Base-by-base conservation (phyloP, 805 yeast species). In the Sporopachydermia lactativora region DNA sequence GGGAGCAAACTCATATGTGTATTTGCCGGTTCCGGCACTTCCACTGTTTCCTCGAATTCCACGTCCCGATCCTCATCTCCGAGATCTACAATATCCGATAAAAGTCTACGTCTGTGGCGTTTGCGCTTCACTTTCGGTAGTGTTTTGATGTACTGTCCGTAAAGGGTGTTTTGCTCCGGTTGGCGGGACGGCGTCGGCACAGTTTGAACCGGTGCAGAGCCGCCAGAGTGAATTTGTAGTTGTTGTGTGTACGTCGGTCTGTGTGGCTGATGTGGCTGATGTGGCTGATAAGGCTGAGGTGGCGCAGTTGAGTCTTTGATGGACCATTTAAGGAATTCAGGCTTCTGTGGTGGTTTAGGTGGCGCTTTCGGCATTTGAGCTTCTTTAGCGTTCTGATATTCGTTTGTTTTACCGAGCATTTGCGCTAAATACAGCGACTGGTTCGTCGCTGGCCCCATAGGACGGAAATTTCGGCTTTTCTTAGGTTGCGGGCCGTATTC, bases 31-130 rank as follows among this genome's bases (percentile, higher is more conserved):
- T 8, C 8, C n/a, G 31, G n/a, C n/a, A 8, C 13, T 24, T 24
- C n/a, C 31, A n/a, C 31, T 61, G 49, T 43, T 58, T 60, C 52
- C 49, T 62, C 45, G 52, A 66, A 57, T 58, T 73, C 56, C 50
- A 63, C 19, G 46, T 49, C 49, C 53, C 65, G 52, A 58, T 65
- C 50, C 44, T 47, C 47, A 47, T 52, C 48, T 51, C 51, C 48
- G 47, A 49, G 45, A 5, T 48, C 52, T 16, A 43, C 44, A 3
- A 47, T 4, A 43, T 37, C 6, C 36, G 16, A 11, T 37, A 37
- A 8, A 34, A 38, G n/a, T 42, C 46, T 37, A 39, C 40, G 35
- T 41, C 45, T 35, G 18, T 4, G 8, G 8, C 31, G 8, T 13
- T 24, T 24, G 11, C 13, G 8, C 31, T 24, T 24, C 8, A 24